Evolutionary conservation across 306 rosid genomes (phyloP).

Genomic region (Fragaria vesca): DNA sequence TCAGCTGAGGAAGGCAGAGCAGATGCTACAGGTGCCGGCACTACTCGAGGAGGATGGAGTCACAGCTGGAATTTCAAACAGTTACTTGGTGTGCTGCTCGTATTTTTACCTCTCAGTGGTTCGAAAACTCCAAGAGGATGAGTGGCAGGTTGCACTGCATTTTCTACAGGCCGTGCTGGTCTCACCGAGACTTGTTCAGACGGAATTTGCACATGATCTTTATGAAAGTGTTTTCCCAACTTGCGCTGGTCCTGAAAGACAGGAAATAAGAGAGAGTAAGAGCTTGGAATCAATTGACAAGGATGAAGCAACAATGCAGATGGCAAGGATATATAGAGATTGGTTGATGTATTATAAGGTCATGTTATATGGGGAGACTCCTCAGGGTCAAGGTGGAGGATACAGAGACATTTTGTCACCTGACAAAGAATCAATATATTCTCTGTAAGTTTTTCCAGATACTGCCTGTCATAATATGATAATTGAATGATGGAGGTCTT

Average conservation of each 20-base stretch:
- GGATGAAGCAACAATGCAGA: conserved; percentile 43
- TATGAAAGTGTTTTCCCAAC: conserved; percentile 46
- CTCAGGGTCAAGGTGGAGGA: conserved; percentile 41
- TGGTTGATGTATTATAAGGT: conserved; percentile 68
- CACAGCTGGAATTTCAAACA: conserved; percentile 58
- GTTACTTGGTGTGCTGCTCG: conserved; percentile 62
- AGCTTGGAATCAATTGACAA: conserved; percentile 35
- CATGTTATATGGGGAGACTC: conserved; percentile 64
- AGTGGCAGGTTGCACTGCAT: conserved; percentile 80
- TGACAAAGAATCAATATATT: conserved; percentile 24
- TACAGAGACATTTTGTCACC: conserved; percentile 25
- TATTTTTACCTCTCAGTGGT: conserved; percentile 68
- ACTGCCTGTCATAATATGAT: conserved; percentile 14
- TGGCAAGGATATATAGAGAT: conserved; percentile 65
- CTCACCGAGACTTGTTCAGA: conserved; percentile 53
- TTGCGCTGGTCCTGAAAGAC: background rate
- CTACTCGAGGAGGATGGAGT: conserved; percentile 62
- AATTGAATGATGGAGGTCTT: background rate
- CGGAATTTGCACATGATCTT: conserved; percentile 56
- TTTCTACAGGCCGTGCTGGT: conserved; percentile 76
- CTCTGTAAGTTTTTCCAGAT: conserved; percentile 44
- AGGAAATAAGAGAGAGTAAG: conserved; percentile 9
- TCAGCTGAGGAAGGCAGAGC: conserved; percentile 54
- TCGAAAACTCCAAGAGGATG: conserved; percentile 60
- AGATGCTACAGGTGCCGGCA: conserved; percentile 81